Evolutionary conservation across 108 stramenopile genomes (phyloP).

Genomic region (Schizochytrium sp.): DNA sequence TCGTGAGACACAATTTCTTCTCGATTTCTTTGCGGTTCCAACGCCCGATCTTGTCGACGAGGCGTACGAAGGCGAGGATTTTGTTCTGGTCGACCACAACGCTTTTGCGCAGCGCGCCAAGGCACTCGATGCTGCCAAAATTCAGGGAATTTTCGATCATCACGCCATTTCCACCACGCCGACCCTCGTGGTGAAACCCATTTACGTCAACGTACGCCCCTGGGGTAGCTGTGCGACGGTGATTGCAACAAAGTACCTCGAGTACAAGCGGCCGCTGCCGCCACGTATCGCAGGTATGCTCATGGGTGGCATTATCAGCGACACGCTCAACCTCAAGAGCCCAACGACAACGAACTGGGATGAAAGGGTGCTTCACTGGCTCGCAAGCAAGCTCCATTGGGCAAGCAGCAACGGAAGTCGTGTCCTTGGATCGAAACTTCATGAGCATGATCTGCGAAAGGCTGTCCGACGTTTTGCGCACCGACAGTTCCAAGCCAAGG

Average conservation of each 20-base stretch:
- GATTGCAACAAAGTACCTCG: not conserved
- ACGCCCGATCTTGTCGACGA: not conserved
- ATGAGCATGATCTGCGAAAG: not conserved
- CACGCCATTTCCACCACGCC: not conserved
- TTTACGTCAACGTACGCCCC: not conserved
- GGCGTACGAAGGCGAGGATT: not conserved
- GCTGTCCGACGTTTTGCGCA: not conserved
- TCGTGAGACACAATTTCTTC: not conserved
- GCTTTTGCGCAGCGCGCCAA: slow-evolving; percentile 8
- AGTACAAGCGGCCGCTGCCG: not conserved
- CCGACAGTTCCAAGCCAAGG: slow-evolving; percentile 5
- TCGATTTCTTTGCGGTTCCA: not conserved
- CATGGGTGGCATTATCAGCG: not conserved
- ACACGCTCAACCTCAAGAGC: not conserved
- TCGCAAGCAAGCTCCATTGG: not conserved
- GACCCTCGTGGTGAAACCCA: not conserved
- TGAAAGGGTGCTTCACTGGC: not conserved
- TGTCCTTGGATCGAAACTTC: not conserved
- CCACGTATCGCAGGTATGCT: not conserved
- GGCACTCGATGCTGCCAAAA: not conserved
- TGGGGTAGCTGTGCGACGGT: not conserved
- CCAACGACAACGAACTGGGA: not conserved
- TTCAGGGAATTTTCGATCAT: not conserved
- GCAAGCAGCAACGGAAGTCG: not conserved
- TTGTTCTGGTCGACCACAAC: slow-evolving; percentile 10